Base-by-base conservation (phyloP, 768 basidiomycete genomes). In the Agaricus subrufescens region DNA sequence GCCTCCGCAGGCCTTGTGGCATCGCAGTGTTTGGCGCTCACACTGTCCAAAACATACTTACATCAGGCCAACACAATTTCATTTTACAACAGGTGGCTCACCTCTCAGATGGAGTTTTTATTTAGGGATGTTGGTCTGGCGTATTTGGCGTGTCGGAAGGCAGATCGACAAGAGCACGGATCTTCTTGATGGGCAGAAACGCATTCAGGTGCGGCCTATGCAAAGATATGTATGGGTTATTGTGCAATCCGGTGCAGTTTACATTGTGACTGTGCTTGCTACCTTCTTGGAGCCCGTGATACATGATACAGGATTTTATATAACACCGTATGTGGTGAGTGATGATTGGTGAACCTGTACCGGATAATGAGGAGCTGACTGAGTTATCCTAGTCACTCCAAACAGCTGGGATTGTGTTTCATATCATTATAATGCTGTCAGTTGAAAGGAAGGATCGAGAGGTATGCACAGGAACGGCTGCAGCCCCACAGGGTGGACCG, bases 121-220 rank as follows among this genome's bases (percentile, higher is more conserved):
- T 23, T 19, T 19, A 53, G 52, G 52, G 15, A 44, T 53, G 6
- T 14, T 53, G 19, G 26, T 53, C 3, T 53, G 52, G 52, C 52
- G 52, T 34, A 53, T 53, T 9, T 53, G 52, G 52, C 52, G 44
- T 30, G 52, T 53, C 25, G 52, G 46, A 27, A 44, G 30, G 43
- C 3, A 46, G 11, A 38, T 8, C 52, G 34, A 38, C 11, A 46
- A 23, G 46, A 5, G 1, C 10, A 25, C 14, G 4, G 14, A 37
- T 8, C 19, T 4, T 39, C 19, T 2, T 5, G 12, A 19, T 26
- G 37, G 1, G 25, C 27, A 12, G 2, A 9, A 34, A 4, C 10
- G 4, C 4, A 14, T 26, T 34, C 43, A 10, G 7, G 30, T 30
- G 5, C 52, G 42, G 8, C 29, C 34, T 10, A 23, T 53, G 30